These are phyloP conservation scores for Maudiozyma barnettii DNA, from an alignment of 805 yeast genomes.

Conservation along the genomic window DNA sequence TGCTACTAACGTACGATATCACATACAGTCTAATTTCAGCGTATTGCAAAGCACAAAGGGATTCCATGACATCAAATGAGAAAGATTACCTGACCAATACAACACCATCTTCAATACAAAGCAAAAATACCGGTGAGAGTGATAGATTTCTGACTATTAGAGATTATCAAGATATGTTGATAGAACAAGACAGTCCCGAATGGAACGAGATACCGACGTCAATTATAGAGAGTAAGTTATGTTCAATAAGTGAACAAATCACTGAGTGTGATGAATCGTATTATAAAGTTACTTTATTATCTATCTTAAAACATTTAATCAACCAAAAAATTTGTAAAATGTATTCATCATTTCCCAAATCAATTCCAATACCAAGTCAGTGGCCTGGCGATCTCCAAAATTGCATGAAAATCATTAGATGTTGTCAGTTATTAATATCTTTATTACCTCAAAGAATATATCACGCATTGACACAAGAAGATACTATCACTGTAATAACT, in stretches of 20 bases:
- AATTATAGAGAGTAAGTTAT: constrained; percentile 21
- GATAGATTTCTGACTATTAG: constrained; percentile 23
- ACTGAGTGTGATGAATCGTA: constrained; percentile 38
- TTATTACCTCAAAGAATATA: constrained; percentile 39
- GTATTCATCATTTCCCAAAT: constrained; percentile 30
- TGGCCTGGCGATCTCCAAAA: constrained; percentile 28
- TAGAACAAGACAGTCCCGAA: constrained; percentile 19
- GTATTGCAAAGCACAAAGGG: constrained; percentile 8
- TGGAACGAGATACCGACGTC: constrained; percentile 17
- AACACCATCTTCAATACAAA: no score
- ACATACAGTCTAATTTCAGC: constrained; percentile 22
- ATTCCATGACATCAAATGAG: constrained; percentile 8
- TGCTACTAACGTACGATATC: constrained; percentile 16
- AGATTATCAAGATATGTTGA: constrained; percentile 27
- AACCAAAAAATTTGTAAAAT: constrained; percentile 31
- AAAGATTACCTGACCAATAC: constrained; percentile 9
- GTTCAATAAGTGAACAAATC: constrained; percentile 32
- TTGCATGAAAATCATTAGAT: constrained; percentile 30
- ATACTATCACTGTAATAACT: constrained; percentile 4
- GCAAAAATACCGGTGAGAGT: not conserved
- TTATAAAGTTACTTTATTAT: constrained; percentile 35
- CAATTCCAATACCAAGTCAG: constrained; percentile 26
- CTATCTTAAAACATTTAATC: constrained; percentile 33
- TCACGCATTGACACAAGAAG: constrained; percentile 11
- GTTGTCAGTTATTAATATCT: constrained; percentile 36